These are phyloP conservation scores for Cercospora sp. DNA, from an alignment of 2,329 filamentous ascomycete species.

Conservation along the genomic window DNA sequence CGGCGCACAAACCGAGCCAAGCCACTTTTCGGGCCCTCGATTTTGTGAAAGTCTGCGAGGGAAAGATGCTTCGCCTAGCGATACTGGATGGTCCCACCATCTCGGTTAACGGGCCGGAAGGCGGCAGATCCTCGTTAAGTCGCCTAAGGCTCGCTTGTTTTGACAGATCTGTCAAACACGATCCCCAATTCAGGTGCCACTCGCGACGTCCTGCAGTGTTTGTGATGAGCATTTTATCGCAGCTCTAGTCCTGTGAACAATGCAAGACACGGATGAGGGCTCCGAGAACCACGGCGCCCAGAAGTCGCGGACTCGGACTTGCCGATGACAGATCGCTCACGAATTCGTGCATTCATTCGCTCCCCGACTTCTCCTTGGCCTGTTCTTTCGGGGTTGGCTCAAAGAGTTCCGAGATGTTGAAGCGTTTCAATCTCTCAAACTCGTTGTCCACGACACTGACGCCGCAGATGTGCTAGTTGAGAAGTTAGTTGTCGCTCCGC, in stretches of 20 bases:
- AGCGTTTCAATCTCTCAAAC: conserved; percentile 73
- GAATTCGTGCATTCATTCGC: not conserved
- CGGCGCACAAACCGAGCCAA: not conserved
- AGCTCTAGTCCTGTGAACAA: not conserved
- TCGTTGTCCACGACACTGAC: conserved; percentile 76
- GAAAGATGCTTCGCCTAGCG: conserved; percentile 22
- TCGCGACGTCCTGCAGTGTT: not conserved
- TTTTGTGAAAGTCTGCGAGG: not conserved
- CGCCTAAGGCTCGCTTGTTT: conserved; percentile 15
- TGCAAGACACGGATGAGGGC: not conserved
- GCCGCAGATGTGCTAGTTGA: conserved; percentile 66
- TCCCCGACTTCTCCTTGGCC: conserved; percentile 14
- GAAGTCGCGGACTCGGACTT: not conserved
- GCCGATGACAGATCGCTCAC: not conserved
- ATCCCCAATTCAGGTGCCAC: conserved; percentile 7
- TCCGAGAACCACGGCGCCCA: not conserved
- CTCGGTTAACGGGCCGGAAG: conserved; percentile 11
- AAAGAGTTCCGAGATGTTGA: conserved; percentile 75
- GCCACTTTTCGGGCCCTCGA: not conserved
- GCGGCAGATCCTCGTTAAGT: conserved; percentile 5
- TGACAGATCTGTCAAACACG: conserved; percentile 7
- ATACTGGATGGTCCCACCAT: conserved; percentile 12
- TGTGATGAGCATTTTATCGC: not conserved
- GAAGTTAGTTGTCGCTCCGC: not conserved
- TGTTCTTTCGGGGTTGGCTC: conserved; percentile 46